phyloP scores from a whole-genome alignment of 306 rosid genomes.

The Heteromeles arbutifolia region DNA sequence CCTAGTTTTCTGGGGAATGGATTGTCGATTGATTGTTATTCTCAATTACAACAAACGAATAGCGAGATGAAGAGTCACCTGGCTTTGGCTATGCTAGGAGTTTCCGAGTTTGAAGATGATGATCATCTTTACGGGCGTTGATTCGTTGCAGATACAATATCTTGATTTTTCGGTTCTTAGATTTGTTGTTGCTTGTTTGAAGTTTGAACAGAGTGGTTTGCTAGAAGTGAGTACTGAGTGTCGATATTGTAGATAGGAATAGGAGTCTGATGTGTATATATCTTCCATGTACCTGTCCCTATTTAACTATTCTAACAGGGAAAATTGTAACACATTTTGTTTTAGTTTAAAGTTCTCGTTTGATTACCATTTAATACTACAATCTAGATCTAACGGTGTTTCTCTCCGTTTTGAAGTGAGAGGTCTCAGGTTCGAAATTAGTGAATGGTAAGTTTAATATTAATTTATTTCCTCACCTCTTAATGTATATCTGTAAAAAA shows the following conservation, averaged over 20 bases:
- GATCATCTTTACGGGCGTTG: constrained; percentile 53
- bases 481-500: too few species aligned
- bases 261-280: constrained; percentile 45
- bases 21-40: constrained; percentile 61
- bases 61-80: constrained; percentile 81
- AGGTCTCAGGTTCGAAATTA: fast-evolving
- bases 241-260: constrained; percentile 55
- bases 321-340: constrained; percentile 23
- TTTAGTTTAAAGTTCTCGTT: neutral
- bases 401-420: too few species aligned
- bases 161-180: neutral
- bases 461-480: too few species aligned
- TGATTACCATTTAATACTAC: neutral
- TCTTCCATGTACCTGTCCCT: constrained; percentile 29
- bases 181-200: constrained; percentile 25
- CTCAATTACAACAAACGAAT: constrained; percentile 57
- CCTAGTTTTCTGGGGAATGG: constrained; percentile 73
- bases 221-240: constrained; percentile 18
- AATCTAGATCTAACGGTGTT: too few species aligned
- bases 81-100: constrained; percentile 92
- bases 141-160: constrained; percentile 2
- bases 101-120: constrained; percentile 85
- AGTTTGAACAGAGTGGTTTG: constrained; percentile 15
- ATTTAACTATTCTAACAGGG: constrained; percentile 19
- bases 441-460: too few species aligned